Base-by-base conservation (phyloP, 257 asterid species). In the Dorcoceras hygrometricum region DNA sequence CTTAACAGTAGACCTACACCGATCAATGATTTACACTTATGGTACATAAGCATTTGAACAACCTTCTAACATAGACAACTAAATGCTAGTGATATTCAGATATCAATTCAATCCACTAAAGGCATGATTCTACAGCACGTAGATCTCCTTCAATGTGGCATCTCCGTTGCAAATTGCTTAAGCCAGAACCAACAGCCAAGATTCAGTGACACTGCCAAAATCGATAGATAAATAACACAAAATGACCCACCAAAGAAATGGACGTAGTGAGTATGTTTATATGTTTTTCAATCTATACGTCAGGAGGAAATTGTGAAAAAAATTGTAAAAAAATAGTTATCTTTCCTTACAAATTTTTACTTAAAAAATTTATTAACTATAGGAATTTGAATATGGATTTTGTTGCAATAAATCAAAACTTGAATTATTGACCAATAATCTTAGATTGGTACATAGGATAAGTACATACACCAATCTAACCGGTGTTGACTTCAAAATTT, bases 381-480 rank as follows among this genome's bases (percentile, higher is more conserved):
- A 20, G 6, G 22, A 46, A 46, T 8, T 46, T 18, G 54, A 46
- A 46, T 16, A 46, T 46, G 22, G 54, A 46, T 16, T 46, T 46
- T 28, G 18, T 55, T 32, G 29, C 24, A 68, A 1, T 48, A 58
- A 34, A 36, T 20, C 12, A 34, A 60, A 59, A 46, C 6, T 14
- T 62, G 28, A 11, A 22, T 24, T 20, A 24, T 34, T 72, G 46
- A 54, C 69, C 65, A 43, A 46, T 55, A 28, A 60, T 46, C 63
- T 62, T n/a, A 66, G 57, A 48, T 66, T 67, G 48, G 72, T 7
- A 26, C 46, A 73, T 23, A 61, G 57, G 54, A 63, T 62, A 9
- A 34, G 23, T 53, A 50, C 18, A 39, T 36, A 20, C 55, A 36
- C 51, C 57, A 68, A 55, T 50, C 54, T 65, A 64, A 57, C 39